Conservation (phyloP, 331 rosid species). For the Quercus phellos region DNA sequence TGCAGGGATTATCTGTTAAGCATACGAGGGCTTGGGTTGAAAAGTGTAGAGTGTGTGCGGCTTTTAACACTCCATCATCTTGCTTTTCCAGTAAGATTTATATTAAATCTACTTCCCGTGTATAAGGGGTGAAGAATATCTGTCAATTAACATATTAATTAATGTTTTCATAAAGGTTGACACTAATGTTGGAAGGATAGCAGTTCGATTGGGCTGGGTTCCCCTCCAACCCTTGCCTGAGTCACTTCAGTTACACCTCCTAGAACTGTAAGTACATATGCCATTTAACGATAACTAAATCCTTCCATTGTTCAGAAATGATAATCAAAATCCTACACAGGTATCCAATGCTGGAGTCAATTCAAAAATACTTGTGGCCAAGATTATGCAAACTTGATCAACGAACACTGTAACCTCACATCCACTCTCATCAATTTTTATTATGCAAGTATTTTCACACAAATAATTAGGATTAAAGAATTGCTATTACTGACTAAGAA, state of each 20-base stretch:
- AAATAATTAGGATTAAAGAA: background rate
- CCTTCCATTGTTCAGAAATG: background rate
- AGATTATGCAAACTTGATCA: conserved; percentile 97
- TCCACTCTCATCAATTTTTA: conserved; percentile 10
- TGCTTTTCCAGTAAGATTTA: conserved; percentile 85
- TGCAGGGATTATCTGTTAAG: conserved; percentile 83
- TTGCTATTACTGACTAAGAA: conserved; percentile 27
- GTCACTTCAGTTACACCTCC: conserved; percentile 80
- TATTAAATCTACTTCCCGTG: conserved; percentile 14
- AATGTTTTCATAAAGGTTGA: conserved; percentile 59
- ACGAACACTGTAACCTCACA: conserved; percentile 64
- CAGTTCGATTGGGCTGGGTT: conserved; percentile 98
- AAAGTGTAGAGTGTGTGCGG: conserved; percentile 95
- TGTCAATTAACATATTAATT: conserved; percentile 18
- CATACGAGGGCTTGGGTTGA: conserved; percentile 81
- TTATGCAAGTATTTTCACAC: background rate
- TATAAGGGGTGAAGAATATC: conserved; percentile 4
- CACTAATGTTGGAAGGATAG: conserved; percentile 98
- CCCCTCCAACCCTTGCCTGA: conserved; percentile 96
- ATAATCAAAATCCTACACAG: conserved; percentile 44
- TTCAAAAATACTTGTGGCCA: conserved; percentile 98
- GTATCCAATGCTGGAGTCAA: conserved; percentile 84
- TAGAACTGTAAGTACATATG: conserved; percentile 62
- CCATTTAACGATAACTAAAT: conserved; percentile 1
- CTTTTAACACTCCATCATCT: conserved; percentile 88